Base-by-base conservation (phyloP, 345 rosid genomes). In the Gossypium ekmanianum region DNA sequence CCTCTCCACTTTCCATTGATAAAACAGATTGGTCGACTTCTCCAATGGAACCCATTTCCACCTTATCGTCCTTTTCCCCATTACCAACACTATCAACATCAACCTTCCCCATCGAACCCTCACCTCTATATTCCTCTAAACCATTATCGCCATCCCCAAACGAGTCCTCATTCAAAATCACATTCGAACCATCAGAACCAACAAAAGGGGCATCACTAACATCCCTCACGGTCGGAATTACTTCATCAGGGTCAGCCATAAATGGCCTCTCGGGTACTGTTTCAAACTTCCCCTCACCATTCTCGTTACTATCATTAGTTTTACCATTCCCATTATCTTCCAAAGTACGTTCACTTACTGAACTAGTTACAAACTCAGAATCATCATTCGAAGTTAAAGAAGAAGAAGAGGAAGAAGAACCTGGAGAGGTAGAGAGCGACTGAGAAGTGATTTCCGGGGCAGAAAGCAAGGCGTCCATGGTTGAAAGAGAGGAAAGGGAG, bases 281-380 rank as follows among this genome's bases (percentile, higher is more conserved):
- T 64, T 84, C 86, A 11, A 88, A 77, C 79, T 76, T 90, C 82
- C 87, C 90, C 22, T 52, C 85, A 55, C 85, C 88, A 79, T 85
- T 90, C 77, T 77, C 43, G 20, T n/a, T n/a, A 59, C 76, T 66
- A 54, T 70, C 79, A 76, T 62, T 82, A 79, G 52, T 73, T 71
- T 24, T 76, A 75, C 73, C 71, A 80, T 50, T 80, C 77, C 68
- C 68, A 47, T 50, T 77, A 58, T 2, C 65, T 9, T 61, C 68
- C 47, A 54, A 45, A 63, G 10, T 75, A n/a, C 20, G 39, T 27
- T 57, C 75, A 17, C 29, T 52, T 27, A 79, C 70, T 11, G 81
- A 79, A 80, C 48, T 24, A 13, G 67, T 69, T 81, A 29, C 75
- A 79, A 76, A 70, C 47, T 27, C 72, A 45, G 78, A 74, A 47